Conservation (phyloP, 108 stramenopile species). For the Cyclotella sp. region DNA sequence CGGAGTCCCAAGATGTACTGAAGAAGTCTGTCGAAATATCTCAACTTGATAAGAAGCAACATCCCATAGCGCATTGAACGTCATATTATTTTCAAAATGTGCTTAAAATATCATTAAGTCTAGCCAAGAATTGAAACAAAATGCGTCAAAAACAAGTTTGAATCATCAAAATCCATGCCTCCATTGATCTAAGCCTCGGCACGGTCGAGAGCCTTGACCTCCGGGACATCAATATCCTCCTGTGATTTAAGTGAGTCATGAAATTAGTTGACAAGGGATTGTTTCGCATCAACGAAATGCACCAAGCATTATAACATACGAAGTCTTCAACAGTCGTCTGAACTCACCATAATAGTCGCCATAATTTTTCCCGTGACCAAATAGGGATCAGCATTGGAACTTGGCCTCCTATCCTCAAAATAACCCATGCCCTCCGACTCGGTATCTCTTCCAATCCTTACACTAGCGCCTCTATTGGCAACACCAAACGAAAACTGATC, state of each 20-base stretch:
- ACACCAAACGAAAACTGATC: conserved; percentile 94
- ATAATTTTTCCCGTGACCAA: conserved; percentile 97
- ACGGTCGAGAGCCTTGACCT: conserved; percentile 27
- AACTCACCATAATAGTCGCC: conserved; percentile 86
- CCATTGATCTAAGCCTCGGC: conserved; percentile 5
- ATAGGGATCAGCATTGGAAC: conserved; percentile 98
- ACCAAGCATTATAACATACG: background rate
- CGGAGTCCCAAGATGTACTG: no score
- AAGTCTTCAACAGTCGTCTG: background rate
- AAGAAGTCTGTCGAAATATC: no score
- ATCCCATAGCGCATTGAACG: no score
- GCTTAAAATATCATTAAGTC: no score
- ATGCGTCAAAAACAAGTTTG: background rate
- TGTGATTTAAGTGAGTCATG: background rate
- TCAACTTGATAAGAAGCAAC: no score
- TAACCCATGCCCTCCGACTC: conserved; percentile 93
- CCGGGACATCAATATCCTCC: conserved; percentile 39
- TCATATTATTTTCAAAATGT: no score
- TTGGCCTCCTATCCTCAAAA: conserved; percentile 98
- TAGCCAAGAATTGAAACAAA: background rate
- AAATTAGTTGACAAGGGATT: background rate
- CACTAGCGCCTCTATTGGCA: conserved; percentile 96
- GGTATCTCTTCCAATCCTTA: conserved; percentile 95
- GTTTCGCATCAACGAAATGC: background rate
- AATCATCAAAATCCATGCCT: background rate